Conservation (phyloP, 257 asterid genomes). For the Przewalskia tangutica region DNA sequence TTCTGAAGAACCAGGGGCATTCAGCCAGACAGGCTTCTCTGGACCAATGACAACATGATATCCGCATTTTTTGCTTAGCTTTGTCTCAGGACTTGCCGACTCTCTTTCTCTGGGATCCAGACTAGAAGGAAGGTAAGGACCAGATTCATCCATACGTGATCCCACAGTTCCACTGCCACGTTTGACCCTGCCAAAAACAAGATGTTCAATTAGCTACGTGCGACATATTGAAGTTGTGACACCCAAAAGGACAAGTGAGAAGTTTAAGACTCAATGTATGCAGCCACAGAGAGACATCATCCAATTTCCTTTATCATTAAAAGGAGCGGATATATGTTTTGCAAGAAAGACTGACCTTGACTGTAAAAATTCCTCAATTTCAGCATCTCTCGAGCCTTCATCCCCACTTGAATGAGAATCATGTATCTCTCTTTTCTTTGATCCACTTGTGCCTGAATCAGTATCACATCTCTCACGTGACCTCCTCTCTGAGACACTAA, state of each 20-base stretch:
- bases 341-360: slow-evolving; percentile 46
- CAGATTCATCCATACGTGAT: slow-evolving; percentile 93
- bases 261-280: not conserved
- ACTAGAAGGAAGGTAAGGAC: slow-evolving; percentile 60
- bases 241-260: not conserved
- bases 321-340: not conserved
- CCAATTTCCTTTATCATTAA: not conserved
- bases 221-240: not conserved
- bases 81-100: slow-evolving; percentile 14
- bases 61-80: slow-evolving; percentile 11
- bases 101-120: slow-evolving; percentile 21
- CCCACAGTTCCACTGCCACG: slow-evolving; percentile 96
- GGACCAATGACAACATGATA: slow-evolving; percentile 49
- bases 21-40: slow-evolving; percentile 38
- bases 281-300: not conserved
- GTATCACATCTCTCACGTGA: slow-evolving; percentile 24
- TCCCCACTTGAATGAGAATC: slow-evolving; percentile 26
- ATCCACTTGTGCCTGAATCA: slow-evolving; percentile 23
- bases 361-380: slow-evolving; percentile 59
- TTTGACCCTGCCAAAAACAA: slow-evolving; percentile 45
- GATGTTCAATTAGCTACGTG: not conserved
- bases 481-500: slow-evolving; percentile 30
- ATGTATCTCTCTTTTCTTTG: slow-evolving; percentile 31
- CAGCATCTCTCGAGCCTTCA: slow-evolving; percentile 70
- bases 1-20: slow-evolving; percentile 31